Conservation (phyloP, 2,329 filamentous ascomycete genomes). For the Aspergillus costaricaensis region DNA sequence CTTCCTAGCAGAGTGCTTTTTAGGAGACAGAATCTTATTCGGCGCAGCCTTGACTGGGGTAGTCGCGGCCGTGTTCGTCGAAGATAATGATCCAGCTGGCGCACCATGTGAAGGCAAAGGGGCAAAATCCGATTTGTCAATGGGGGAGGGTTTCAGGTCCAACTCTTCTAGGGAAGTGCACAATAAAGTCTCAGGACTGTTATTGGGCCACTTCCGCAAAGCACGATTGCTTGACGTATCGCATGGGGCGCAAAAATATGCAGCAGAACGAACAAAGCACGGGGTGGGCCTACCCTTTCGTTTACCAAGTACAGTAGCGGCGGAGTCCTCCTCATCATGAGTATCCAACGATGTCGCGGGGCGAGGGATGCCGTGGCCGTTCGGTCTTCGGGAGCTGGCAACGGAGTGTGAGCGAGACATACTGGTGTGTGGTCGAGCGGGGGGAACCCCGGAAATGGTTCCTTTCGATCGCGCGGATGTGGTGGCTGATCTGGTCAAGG, state of each 20-base stretch:
- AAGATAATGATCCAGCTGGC: conserved; percentile 16
- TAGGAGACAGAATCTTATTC: conserved; percentile 20
- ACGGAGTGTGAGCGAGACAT: conserved; percentile 55
- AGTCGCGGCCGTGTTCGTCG: conserved; percentile 22
- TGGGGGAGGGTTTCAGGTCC: conserved; percentile 11
- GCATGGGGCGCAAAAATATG: conserved; percentile 15
- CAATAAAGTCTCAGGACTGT: conserved; percentile 1
- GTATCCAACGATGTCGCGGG: conserved; percentile 47
- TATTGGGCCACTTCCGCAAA: not conserved
- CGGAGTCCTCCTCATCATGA: conserved; percentile 39
- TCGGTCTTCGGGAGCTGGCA: conserved; percentile 52
- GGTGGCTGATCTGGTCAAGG: conserved; percentile 41
- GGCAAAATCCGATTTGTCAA: conserved; percentile 17
- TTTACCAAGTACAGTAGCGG: conserved; percentile 45
- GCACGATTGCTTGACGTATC: conserved; percentile 14
- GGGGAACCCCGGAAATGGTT: conserved; percentile 56
- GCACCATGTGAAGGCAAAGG: conserved; percentile 13
- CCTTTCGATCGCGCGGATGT: conserved; percentile 50
- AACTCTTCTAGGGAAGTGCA: conserved; percentile 11
- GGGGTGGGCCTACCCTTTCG: conserved; percentile 55
- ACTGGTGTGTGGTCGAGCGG: conserved; percentile 47
- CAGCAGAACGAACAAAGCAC: conserved; percentile 33
- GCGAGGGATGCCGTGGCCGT: conserved; percentile 45
- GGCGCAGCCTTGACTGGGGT: conserved; percentile 45
- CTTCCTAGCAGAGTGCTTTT: conserved; percentile 40